Evolutionary conservation across 1,139 yeast genomes (phyloP).

Genomic region (Hyphopichia burtonii): DNA sequence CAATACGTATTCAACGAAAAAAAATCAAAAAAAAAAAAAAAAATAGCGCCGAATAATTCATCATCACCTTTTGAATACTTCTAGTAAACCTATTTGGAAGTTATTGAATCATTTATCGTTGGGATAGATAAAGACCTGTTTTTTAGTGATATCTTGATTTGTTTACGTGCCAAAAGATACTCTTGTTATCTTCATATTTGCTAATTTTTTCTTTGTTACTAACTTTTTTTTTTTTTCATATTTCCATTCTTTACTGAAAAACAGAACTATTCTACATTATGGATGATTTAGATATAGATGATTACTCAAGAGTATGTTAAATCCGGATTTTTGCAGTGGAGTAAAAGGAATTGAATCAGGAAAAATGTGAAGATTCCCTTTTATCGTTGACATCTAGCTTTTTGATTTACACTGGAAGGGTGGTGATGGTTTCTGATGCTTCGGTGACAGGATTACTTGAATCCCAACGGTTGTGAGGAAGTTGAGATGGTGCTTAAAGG

Average conservation of each 20-base stretch:
- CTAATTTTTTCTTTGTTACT: not conserved
- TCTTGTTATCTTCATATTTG: not conserved
- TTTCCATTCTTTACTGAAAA: not conserved
- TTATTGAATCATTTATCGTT: not conserved
- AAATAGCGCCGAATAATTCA: not conserved
- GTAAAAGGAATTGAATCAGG: not conserved
- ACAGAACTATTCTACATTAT: constrained; percentile 18
- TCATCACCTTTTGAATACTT: no score
- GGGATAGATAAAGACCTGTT: not conserved
- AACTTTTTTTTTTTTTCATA: not conserved
- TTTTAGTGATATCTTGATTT: not conserved
- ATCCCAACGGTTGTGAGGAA: not conserved
- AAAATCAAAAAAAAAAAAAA: not conserved
- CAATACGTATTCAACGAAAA: not conserved
- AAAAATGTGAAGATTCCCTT: not conserved
- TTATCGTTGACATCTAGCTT: not conserved
- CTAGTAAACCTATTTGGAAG: not conserved
- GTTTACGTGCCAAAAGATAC: not conserved
- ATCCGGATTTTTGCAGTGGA: not conserved
- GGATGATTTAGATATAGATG: constrained; percentile 58
- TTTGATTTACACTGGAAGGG: not conserved
- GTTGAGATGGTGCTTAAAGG: not conserved
- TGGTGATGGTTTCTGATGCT: not conserved
- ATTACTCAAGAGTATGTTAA: constrained; percentile 51
- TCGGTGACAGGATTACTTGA: not conserved